Conservation (phyloP, 148 eudicot species). For the Polygonum aviculare region DNA sequence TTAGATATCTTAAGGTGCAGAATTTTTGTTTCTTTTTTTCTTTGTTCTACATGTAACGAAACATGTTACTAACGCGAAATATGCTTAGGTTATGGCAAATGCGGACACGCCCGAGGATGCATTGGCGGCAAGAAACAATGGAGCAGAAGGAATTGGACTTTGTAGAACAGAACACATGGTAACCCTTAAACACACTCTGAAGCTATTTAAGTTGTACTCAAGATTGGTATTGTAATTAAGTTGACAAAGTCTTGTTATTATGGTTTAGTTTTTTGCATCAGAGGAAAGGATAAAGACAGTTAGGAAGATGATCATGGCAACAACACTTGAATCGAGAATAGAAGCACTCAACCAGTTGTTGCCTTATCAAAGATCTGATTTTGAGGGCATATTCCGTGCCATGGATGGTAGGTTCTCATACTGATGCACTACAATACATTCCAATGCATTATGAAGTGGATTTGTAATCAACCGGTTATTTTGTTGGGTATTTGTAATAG, state of each 20-base stretch:
- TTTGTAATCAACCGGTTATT: not conserved
- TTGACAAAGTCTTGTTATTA: not conserved
- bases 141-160: conserved; percentile 97
- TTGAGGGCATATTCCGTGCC: conserved; percentile 93
- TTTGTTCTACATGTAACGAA: not conserved
- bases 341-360: conserved; percentile 70
- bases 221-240: not conserved
- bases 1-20: conserved; percentile 67
- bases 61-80: not conserved
- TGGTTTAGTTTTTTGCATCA: conserved; percentile 82
- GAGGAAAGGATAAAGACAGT: conserved; percentile 92
- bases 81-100: conserved; percentile 85
- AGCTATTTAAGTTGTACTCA: not conserved
- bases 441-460: not conserved
- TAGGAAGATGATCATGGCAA: conserved; percentile 97
- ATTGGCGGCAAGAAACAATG: conserved; percentile 75
- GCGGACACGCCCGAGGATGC: conserved; percentile 93
- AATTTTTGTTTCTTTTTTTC: not conserved
- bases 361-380: conserved; percentile 90
- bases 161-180: conserved; percentile 99
- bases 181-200: not conserved
- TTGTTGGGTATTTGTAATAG: conserved; percentile 18
- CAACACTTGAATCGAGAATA: conserved; percentile 66
- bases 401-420: conserved; percentile 74
- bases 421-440: too few species aligned